A percentile compares a stretch with the other conserved stretches of the same genome.
phyloP scores from a whole-genome alignment of 805 yeast genomes.

The Candida ponderosae region DNA sequence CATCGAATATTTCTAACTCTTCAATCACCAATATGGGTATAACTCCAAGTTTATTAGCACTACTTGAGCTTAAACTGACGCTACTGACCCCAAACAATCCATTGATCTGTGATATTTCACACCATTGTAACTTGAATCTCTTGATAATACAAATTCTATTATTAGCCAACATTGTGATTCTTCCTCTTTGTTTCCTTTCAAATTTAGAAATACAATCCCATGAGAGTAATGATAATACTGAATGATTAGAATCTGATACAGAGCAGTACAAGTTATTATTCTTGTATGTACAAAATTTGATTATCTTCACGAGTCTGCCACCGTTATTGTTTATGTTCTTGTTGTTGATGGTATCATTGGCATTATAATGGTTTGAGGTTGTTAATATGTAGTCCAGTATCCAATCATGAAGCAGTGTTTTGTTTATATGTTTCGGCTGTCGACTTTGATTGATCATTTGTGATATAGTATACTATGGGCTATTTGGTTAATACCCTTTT shows the following conservation, averaged over 20 bases:
- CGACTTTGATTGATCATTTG: background rate
- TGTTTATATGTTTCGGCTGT: background rate
- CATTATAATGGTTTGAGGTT: no score
- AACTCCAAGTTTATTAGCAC: no score
- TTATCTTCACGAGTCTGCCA: no score
- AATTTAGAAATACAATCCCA: background rate
- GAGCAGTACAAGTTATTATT: background rate
- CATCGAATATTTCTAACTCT: slow-evolving; percentile 5
- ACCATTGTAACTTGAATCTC: slow-evolving; percentile 1
- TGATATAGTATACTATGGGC: no score
- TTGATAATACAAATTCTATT: slow-evolving; percentile 3
- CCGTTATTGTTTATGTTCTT: background rate
- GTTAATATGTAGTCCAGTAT: no score
- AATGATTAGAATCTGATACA: slow-evolving; percentile 5
- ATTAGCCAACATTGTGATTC: slow-evolving; percentile 8
- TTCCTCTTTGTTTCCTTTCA: slow-evolving; percentile 6
- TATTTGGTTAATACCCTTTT: no score
- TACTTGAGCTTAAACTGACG: no score
- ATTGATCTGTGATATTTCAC: no score
- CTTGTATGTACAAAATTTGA: no score
- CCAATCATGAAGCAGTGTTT: background rate
- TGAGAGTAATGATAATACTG: slow-evolving; percentile 3
- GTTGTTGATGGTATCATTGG: no score
- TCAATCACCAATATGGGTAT: slow-evolving; percentile 4
- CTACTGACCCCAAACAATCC: no score